phyloP scores from a whole-genome alignment of 2,329 filamentous ascomycete genomes.

The Cladosporium colombiae region DNA sequence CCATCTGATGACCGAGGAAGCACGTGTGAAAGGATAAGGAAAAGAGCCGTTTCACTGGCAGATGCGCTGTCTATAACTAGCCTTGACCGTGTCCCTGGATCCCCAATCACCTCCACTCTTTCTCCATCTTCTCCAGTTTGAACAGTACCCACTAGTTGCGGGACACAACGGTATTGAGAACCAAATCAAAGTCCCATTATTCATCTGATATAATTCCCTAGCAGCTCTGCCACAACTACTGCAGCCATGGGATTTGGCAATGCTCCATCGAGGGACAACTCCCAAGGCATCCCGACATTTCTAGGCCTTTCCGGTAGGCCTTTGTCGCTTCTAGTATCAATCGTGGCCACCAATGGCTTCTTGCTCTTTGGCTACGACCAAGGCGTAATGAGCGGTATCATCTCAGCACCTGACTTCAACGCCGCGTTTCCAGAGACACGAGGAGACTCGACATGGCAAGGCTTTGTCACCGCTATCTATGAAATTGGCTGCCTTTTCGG shows the following conservation, averaged over 20 bases:
- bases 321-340: conserved; percentile 59
- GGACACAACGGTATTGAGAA: neutral
- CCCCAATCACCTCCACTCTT: conserved; percentile 5
- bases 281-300: conserved; percentile 47
- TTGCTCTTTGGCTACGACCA: conserved; percentile 20
- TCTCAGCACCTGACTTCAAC: conserved; percentile 67
- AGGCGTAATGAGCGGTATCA: conserved; percentile 50
- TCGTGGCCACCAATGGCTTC: conserved; percentile 56
- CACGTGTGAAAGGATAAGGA: neutral
- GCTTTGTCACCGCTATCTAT: conserved; percentile 37
- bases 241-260: conserved; percentile 12
- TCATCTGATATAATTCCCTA: neutral
- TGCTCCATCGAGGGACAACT: conserved; percentile 24
- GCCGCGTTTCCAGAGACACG: conserved; percentile 43
- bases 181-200: neutral
- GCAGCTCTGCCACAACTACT: neutral
- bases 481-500: conserved; percentile 17
- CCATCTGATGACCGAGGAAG: neutral
- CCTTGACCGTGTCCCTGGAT: neutral
- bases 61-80: conserved; percentile 3
- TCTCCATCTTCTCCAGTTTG: neutral
- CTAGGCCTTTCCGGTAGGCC: conserved; percentile 61
- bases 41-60: neutral
- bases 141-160: neutral
- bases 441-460: conserved; percentile 45